Percentiles rank a stretch among this genome's conserved stretches.
These are phyloP conservation scores for Erysimum cheiri DNA, from an alignment of 441 rosid genomes.

Conservation along the genomic window DNA sequence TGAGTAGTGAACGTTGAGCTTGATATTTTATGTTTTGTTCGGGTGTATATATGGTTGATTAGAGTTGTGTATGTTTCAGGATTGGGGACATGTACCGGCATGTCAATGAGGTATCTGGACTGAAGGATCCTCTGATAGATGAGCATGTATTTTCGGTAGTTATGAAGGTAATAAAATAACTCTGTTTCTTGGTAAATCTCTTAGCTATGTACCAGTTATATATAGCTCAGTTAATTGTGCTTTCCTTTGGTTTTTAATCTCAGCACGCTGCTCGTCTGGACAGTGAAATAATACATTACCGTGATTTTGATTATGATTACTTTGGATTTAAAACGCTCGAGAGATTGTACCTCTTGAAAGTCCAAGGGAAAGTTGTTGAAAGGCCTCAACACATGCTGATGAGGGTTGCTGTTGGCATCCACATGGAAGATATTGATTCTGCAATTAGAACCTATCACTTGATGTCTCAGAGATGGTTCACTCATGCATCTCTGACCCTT, in stretches of 20 bases:
- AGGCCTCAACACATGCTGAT: slow-evolving; percentile 97
- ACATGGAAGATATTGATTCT: slow-evolving; percentile 70
- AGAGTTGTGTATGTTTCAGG: slow-evolving; percentile 45
- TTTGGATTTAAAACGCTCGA: slow-evolving; percentile 95
- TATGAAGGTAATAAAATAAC: slow-evolving; percentile 61
- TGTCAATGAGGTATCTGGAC: slow-evolving; percentile 66
- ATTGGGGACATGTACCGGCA: slow-evolving; percentile 72
- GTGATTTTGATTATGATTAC: slow-evolving; percentile 92
- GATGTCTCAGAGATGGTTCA: too few relatives aligned
- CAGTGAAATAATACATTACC: slow-evolving; percentile 90
- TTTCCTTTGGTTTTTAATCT: background rate
- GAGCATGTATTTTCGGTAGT: slow-evolving; percentile 81
- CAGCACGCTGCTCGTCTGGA: slow-evolving; percentile 85
- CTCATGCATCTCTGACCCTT: too few relatives aligned
- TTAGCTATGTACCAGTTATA: too few relatives aligned
- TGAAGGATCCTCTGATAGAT: slow-evolving; percentile 72
- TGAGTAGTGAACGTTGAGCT: too few relatives aligned
- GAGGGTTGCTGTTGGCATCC: slow-evolving; percentile 96
- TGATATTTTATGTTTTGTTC: too few relatives aligned
- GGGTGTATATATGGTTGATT: background rate
- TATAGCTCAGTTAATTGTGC: too few relatives aligned
- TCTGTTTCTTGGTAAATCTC: too few relatives aligned
- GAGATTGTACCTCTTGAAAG: slow-evolving; percentile 85
- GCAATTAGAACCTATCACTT: too few relatives aligned
- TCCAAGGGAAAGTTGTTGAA: slow-evolving; percentile 85